Evolutionary conservation across 306 rosid genomes (phyloP), one percentile per base, ranked within the genome.

Genomic region (Hippophae rhamnoides): DNA sequence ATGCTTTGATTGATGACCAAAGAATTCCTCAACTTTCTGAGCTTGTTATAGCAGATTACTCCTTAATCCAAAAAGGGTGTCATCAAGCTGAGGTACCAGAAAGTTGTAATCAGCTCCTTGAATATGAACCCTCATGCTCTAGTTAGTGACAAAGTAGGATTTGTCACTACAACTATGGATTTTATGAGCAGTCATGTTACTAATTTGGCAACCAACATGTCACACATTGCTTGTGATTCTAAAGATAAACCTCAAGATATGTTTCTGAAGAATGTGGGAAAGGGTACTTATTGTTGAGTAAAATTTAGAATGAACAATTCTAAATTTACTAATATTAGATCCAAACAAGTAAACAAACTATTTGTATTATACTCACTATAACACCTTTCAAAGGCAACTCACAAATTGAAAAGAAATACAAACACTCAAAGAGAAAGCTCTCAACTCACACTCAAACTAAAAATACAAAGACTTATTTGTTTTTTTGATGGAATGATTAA

Each of bases 1-100:
- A 88, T 70, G 93, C 99, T 56, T 65, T 92, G 77, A 92, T 92
- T 75, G 99, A 92, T 73, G 99, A 92, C 63, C 79, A 93, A 70
- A 85, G 98, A 74, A 87, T 92, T 27, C 38, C 12, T 57, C 62
- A 44, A 12, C 46, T 10, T 10, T 54, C 31, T 10, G 50, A 14
- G 2, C 71, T 60, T 2, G 76, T 53, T 40, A 46, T 43, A 45
- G 72, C 68, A 23, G 69, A 64, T 13, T 10, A 64, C 47, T 14
- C 47, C 8, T 68, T 68, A 9, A 62, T 72, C 10, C 41, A 7
- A 31, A 58, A 6, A 5, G 60, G 4, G 38, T 65, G 70, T 44
- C 78, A 42, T 31, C 67, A 18, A 9, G 41, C 72, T 0, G 57
- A 76, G 52, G 57, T 7, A 8, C 74, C 73, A n/a, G 23, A 61